phyloP scores from a whole-genome alignment of 2,329 filamentous ascomycete species.

The Chaetothyriales sp. region DNA sequence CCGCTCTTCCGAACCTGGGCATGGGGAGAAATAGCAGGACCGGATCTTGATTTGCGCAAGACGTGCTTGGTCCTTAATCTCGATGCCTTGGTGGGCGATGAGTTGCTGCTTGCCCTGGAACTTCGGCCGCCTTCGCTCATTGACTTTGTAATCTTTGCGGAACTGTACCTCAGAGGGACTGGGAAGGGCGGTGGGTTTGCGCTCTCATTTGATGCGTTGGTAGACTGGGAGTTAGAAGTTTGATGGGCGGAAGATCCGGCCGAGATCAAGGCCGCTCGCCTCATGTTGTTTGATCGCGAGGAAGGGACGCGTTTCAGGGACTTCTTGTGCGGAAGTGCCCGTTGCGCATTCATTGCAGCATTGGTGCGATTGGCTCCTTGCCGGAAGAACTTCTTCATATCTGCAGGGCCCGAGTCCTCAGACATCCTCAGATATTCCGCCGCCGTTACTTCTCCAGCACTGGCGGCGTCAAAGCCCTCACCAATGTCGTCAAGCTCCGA shows the following conservation, averaged over 20 bases:
- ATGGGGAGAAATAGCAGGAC: constrained; percentile 30
- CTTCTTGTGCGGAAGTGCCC: constrained; percentile 1
- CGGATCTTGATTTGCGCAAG: constrained; percentile 74
- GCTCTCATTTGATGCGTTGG: constrained; percentile 32
- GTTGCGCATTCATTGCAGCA: constrained; percentile 1
- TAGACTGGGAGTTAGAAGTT: constrained; percentile 43
- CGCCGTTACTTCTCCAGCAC: constrained; percentile 13
- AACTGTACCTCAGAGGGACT: constrained; percentile 80
- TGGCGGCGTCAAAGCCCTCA: constrained; percentile 10
- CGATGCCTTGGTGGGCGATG: constrained; percentile 42
- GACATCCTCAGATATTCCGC: constrained; percentile 14
- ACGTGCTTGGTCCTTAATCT: constrained; percentile 33
- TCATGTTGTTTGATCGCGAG: constrained; percentile 48
- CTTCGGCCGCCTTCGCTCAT: constrained; percentile 66
- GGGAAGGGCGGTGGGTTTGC: constrained; percentile 63
- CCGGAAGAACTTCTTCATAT: constrained; percentile 8
- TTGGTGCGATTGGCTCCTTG: neutral
- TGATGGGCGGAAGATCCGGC: constrained; percentile 61
- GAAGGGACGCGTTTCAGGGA: constrained; percentile 14
- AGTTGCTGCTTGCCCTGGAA: constrained; percentile 50
- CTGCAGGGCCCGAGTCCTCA: constrained; percentile 14
- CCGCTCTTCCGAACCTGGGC: constrained; percentile 20
- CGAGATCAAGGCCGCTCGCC: constrained; percentile 67
- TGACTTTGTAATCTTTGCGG: constrained; percentile 55
- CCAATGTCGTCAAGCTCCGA: constrained; percentile 27